Base-by-base conservation (phyloP, 1,284 basidiomycete species). In the Boletus mariae region DNA sequence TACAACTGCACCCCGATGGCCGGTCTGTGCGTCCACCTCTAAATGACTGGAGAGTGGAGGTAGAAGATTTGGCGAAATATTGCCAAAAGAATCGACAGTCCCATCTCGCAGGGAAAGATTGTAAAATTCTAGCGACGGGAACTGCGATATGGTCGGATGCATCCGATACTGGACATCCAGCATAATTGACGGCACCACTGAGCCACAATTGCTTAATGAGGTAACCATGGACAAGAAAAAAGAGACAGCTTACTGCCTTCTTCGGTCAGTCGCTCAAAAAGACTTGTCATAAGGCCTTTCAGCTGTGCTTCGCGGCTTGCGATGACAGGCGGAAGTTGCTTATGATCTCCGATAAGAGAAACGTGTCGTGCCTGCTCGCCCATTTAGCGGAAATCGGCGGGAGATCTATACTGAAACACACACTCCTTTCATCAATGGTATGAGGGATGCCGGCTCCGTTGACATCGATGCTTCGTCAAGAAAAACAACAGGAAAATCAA, bases 381-480 rank as follows among this genome's bases (percentile, higher is more conserved):
- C 65, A 45, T 60, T 49, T 47, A 51, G 59, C 57, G 53, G 52
- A 56, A 55, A 49, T 35, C 51, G 32, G 41, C 45, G 42, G 23
- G 41, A 53, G 48, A 51, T 47, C 37, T 44, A 50, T 25, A 54
- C 42, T 59, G 49, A 50, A 53, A 45, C 29, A 81, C 87, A 52
- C 72, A 90, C 89, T 2, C 92, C 92, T 80, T 90, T 92, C 83
- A 92, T 93, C 35, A 95, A 74, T 0, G 92, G 90, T 53, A 95
- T 84, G 43, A 94, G 72, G 11, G 89, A 87, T 23, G 90, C 84
- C 13, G 94, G 92, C 71, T 98, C 94, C 1, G 93, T 96, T 11
- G 92, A 94, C 92, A 96, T 97, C 9, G 90, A 92, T 2, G 93
- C 94, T 71, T 98, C 95, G 68, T 98, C 94, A 28, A 98, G 73